A percentile compares a stretch with the other conserved stretches of the same genome.
Evolutionary conservation across 2,329 filamentous ascomycete genomes (phyloP).

Genomic region (Calycina herbarum): DNA sequence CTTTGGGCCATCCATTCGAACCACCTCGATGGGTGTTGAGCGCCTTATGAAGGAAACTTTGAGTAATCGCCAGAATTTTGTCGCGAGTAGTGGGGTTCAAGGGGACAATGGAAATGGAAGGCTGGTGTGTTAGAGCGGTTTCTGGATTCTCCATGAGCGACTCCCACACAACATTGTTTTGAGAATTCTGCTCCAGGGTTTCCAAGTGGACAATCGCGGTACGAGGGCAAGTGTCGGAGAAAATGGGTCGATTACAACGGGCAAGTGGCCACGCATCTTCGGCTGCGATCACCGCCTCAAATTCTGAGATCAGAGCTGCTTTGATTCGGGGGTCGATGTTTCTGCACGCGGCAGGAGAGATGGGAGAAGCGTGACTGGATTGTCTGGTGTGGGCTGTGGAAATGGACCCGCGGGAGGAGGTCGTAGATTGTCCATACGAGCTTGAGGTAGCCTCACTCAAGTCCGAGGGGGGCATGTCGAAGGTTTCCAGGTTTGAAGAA

Average conservation of each 20-base stretch:
- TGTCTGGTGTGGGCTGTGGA: constrained; percentile 41
- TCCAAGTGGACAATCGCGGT: constrained; percentile 54
- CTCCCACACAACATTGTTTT: constrained; percentile 49
- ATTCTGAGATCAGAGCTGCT: constrained; percentile 41
- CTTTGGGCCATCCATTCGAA: constrained; percentile 32
- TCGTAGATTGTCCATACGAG: constrained; percentile 45
- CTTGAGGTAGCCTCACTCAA: constrained; percentile 44
- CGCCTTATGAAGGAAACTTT: constrained; percentile 69
- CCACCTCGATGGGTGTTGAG: constrained; percentile 65
- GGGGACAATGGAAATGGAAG: constrained; percentile 43
- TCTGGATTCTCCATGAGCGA: constrained; percentile 35
- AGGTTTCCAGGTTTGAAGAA: constrained; percentile 3
- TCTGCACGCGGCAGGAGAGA: constrained; percentile 38
- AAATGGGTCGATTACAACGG: constrained; percentile 49
- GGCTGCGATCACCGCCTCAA: constrained; percentile 48
- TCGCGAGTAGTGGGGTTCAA: constrained; percentile 57
- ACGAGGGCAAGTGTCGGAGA: constrained; percentile 47
- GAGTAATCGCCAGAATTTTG: constrained; percentile 70
- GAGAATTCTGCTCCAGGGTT: constrained; percentile 51
- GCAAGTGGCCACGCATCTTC: constrained; percentile 54
- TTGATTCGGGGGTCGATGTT: constrained; percentile 12
- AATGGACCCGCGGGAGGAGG: constrained; percentile 45
- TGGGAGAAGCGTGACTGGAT: constrained; percentile 48
- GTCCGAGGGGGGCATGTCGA: constrained; percentile 11
- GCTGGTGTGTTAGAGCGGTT: constrained; percentile 19